These are phyloP conservation scores for Ilyonectria destructans DNA, from an alignment of 2,329 filamentous ascomycete species.

Conservation along the genomic window DNA sequence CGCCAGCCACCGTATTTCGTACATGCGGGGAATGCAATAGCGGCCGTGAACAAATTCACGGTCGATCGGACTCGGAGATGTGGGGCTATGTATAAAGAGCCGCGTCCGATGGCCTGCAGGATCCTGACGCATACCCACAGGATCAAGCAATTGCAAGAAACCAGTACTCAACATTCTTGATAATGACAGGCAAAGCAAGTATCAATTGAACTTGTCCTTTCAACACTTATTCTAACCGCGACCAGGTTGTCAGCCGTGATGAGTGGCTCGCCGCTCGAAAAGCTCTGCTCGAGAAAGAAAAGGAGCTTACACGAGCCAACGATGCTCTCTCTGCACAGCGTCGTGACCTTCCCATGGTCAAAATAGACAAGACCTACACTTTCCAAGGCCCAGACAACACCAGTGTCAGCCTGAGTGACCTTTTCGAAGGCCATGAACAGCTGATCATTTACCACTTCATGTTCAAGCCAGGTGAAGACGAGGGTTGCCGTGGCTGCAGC, in stretches of 20 bases:
- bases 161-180: neutral
- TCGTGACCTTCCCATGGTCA: constrained; percentile 59
- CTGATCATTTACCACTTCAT: constrained; percentile 65
- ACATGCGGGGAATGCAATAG: neutral
- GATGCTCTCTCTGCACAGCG: constrained; percentile 52
- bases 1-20: neutral
- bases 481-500: constrained; percentile 58
- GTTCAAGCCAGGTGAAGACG: constrained; percentile 55
- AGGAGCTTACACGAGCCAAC: constrained; percentile 50
- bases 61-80: neutral
- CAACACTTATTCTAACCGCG: neutral
- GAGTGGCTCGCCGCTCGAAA: constrained; percentile 56
- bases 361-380: constrained; percentile 54
- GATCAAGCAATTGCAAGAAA: neutral
- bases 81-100: neutral
- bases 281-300: constrained; percentile 55
- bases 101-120: neutral
- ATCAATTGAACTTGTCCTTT: no score
- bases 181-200: constrained; percentile 26
- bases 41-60: neutral
- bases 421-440: constrained; percentile 55
- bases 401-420: constrained; percentile 46
- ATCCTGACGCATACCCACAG: neutral
- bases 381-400: constrained; percentile 54
- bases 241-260: constrained; percentile 52